Percentiles rank a stretch among this genome's conserved stretches.
phyloP scores from a whole-genome alignment of 2,329 filamentous ascomycete species.

The Arthrobotrys musiformis region DNA sequence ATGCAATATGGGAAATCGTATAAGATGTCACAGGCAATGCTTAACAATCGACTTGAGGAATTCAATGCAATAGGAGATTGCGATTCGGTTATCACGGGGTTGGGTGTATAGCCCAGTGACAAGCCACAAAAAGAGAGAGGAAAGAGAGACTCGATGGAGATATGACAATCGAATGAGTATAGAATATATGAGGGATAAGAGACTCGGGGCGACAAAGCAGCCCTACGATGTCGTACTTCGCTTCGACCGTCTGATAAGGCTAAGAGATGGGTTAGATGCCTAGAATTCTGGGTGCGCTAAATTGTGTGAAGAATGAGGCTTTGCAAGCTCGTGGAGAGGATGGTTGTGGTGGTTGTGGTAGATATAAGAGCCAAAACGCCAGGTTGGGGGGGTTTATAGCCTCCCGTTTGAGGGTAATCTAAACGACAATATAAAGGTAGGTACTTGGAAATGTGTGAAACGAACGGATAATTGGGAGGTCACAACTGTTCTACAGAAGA shows the following conservation, averaged over 20 bases:
- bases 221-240: constrained; percentile 51
- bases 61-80: constrained; percentile 37
- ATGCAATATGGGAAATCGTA: constrained; percentile 15
- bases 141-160: constrained; percentile 1
- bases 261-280: constrained; percentile 49
- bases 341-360: constrained; percentile 4
- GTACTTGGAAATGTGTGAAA: neutral
- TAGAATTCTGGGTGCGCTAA: constrained; percentile 40
- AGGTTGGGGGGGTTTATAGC: constrained; percentile 48
- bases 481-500: neutral
- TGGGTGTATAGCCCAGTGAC: constrained; percentile 51
- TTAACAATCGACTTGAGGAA: constrained; percentile 21
- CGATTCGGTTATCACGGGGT: constrained; percentile 41
- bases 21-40: neutral
- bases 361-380: constrained; percentile 22
- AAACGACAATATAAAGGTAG: constrained; percentile 18
- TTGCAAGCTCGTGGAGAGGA: constrained; percentile 26
- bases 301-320: constrained; percentile 45
- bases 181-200: constrained; percentile 38
- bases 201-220: constrained; percentile 44
- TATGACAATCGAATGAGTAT: neutral
- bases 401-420: constrained; percentile 19
- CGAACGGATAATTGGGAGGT: constrained; percentile 11
- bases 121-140: constrained; percentile 37
- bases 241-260: constrained; percentile 40